Percentiles rank a stretch among this genome's conserved stretches.
These are phyloP conservation scores for Pelargonium fulgidum DNA, from an alignment of 441 rosid species.

Conservation along the genomic window DNA sequence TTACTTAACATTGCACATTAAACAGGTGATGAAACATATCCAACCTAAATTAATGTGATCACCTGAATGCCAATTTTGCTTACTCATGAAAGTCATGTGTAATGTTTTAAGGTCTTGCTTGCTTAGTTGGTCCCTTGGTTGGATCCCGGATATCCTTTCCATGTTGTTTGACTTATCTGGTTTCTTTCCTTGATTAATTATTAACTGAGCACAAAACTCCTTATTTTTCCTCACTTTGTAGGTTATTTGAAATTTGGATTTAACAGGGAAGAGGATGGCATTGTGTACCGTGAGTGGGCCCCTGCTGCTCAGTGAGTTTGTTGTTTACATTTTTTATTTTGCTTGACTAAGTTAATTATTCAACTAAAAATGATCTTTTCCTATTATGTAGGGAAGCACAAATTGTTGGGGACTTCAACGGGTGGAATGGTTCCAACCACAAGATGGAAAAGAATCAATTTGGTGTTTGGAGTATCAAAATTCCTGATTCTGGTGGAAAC, in stretches of 20 bases:
- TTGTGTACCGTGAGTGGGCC: conserved; percentile 81
- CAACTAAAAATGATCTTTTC: conserved; percentile 16
- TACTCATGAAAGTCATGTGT: conserved; percentile 4
- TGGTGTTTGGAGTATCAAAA: conserved; percentile 70
- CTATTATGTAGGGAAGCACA: conserved; percentile 61
- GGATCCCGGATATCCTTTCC: conserved; percentile 14
- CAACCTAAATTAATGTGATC: conserved; percentile 2
- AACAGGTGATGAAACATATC: conserved; percentile 6
- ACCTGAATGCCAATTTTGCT: background rate
- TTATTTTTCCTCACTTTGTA: conserved; percentile 24
- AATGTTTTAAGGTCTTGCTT: background rate
- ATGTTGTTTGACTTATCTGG: conserved; percentile 4
- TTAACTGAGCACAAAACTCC: background rate
- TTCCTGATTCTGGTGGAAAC: conserved; percentile 50
- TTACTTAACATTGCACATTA: background rate
- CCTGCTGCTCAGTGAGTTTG: conserved; percentile 74
- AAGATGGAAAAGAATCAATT: conserved; percentile 63
- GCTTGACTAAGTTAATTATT: conserved; percentile 15
- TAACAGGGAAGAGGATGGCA: conserved; percentile 52
- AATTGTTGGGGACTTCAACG: conserved; percentile 73
- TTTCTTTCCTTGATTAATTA: background rate
- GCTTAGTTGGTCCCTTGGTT: conserved; percentile 5
- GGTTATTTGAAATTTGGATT: conserved; percentile 74
- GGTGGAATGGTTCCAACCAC: conserved; percentile 76
- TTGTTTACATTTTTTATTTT: background rate